Evolutionary conservation across 2,329 filamentous ascomycete species (phyloP).

Genomic region (Pezicula carpinea): DNA sequence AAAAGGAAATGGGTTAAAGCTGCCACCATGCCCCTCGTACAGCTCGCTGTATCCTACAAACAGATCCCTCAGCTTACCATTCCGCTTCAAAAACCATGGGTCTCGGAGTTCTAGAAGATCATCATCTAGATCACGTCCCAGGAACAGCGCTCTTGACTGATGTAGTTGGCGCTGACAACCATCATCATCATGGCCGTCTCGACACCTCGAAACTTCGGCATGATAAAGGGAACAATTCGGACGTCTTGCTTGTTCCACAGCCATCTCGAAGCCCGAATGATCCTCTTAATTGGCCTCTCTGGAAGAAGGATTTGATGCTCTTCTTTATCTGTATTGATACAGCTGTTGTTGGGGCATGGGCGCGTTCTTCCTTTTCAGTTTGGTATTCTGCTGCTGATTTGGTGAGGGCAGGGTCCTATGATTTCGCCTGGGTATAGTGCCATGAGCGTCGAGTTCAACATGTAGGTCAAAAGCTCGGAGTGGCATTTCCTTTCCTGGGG

Average conservation of each 20-base stretch:
- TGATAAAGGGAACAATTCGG: constrained; percentile 11
- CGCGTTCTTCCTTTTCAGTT: background rate
- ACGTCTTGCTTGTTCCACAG: constrained; percentile 46
- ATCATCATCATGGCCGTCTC: constrained; percentile 28
- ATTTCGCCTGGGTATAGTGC: constrained; percentile 31
- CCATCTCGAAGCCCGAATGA: constrained; percentile 46
- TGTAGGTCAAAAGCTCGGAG: too few species aligned
- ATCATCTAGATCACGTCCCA: constrained; percentile 17
- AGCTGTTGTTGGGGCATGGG: constrained; percentile 30
- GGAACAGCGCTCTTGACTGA: constrained; percentile 28
- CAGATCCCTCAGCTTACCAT: too few species aligned
- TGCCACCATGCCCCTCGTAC: too few species aligned
- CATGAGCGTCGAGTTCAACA: constrained; percentile 27
- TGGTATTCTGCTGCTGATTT: background rate
- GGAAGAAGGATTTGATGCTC: constrained; percentile 35
- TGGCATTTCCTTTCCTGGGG: too few species aligned
- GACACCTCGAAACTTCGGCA: constrained; percentile 24
- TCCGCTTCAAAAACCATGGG: constrained; percentile 7
- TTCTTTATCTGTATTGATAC: constrained; percentile 34
- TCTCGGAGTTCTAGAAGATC: constrained; percentile 20
- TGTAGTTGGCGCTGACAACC: constrained; percentile 27
- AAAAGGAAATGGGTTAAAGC: too few species aligned
- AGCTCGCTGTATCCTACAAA: too few species aligned
- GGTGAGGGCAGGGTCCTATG: constrained; percentile 23
- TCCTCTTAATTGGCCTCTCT: constrained; percentile 43